Evolutionary conservation across 768 basidiomycete species (phyloP), one percentile per base, ranked within the genome.

Genomic region (Suillus decipiens): DNA sequence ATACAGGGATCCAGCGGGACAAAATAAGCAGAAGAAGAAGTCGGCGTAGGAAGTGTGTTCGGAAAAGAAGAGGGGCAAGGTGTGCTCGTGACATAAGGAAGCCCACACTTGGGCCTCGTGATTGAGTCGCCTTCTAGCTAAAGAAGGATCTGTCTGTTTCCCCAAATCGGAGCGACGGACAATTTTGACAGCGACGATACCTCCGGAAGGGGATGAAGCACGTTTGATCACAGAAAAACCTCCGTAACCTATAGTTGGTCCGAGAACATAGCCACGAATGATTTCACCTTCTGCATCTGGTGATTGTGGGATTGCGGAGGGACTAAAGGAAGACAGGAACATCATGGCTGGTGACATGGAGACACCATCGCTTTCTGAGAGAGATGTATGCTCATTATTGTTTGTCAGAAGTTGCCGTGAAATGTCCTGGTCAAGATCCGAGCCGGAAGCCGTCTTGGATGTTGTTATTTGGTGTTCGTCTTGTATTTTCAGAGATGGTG

Each of bases 1-100:
- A 70, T 89, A 90, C 50, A 97, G 83, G 3, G 90, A 91, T 9
- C 94, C 93, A 19, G 90, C 90, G 14, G 92, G 90, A 69, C 94
- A 96, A 67, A 84, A 85, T 3, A 93, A 83, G 36, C 89, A 96
- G 77, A 96, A 84, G 76, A 93, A 90, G 71, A 86, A 95, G 69
- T 89, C 87, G 59, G 89, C 86, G 63, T 84, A 84, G 48, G 81
- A 65, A 0, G 86, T 84, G 68, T 88, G 84, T 59, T 83, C 77
- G 19, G 78, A 77, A 48, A 85, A 80, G 73, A 95, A 93, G 50
- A 96, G 85, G 12, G 95, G 94, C 17, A 97, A 84, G 65, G 95
- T 84, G 69, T 95, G 89, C 71, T 94, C 92, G 72, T 96, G 95
- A 59, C 83, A 86, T 68, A 95, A 85, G 1, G 86, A 81, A 1